phyloP scores from a whole-genome alignment of 208 protist species.

The Crithidia expoeki region DNA sequence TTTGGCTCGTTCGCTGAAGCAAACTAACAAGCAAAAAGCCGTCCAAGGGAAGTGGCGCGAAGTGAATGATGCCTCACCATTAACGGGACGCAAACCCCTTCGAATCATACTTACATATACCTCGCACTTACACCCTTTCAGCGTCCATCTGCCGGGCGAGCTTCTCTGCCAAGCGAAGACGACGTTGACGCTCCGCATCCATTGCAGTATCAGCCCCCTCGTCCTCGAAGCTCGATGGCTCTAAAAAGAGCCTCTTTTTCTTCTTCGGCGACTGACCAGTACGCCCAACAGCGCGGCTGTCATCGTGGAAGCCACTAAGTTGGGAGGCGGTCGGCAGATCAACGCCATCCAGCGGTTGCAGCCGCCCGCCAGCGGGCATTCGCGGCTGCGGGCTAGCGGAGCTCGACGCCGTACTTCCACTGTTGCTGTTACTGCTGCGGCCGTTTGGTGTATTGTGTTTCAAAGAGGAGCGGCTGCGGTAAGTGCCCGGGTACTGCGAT shows the following conservation, averaged over 20 bases:
- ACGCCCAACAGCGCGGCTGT: background rate
- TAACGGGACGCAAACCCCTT: no score
- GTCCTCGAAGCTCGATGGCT: background rate
- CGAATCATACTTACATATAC: no score
- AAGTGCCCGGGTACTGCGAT: background rate
- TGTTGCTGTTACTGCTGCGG: background rate
- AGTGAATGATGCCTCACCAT: no score
- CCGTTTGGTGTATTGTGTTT: background rate
- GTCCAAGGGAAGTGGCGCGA: no score
- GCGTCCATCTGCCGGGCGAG: constrained; percentile 15
- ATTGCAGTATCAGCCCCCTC: background rate
- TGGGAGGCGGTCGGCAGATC: background rate
- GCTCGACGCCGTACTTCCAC: background rate
- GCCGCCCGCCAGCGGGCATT: background rate
- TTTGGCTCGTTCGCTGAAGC: no score
- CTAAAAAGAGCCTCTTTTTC: background rate
- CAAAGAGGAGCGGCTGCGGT: background rate
- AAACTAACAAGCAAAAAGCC: no score
- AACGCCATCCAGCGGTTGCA: constrained; percentile 10
- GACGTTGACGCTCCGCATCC: constrained; percentile 17
- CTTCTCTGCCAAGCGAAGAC: constrained; percentile 7
- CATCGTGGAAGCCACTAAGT: constrained; percentile 8
- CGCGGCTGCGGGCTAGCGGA: background rate
- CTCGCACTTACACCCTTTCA: constrained; percentile 6
- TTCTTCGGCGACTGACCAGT: background rate